phyloP scores from a whole-genome alignment of 2,329 filamentous ascomycete genomes.

The Cytospora chrysosperma region DNA sequence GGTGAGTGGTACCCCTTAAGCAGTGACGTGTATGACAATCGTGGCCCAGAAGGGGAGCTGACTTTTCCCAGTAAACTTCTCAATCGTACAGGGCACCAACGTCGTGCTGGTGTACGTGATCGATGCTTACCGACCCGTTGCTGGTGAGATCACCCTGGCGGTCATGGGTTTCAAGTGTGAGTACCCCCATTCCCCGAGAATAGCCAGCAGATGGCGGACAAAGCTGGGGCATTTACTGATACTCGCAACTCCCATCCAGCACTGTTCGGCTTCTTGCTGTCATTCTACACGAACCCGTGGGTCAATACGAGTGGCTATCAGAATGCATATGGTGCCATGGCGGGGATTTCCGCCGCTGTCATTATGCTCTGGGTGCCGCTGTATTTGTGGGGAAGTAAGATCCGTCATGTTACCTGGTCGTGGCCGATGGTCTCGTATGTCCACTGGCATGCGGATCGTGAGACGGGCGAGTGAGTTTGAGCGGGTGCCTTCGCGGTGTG shows the following conservation, averaged over 20 bases:
- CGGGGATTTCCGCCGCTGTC: conserved; percentile 49
- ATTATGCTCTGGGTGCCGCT: conserved; percentile 50
- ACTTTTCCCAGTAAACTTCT: conserved; percentile 47
- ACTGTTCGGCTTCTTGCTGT: conserved; percentile 56
- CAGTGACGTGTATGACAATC: too few relatives aligned
- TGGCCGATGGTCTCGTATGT: conserved; percentile 48
- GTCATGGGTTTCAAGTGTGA: conserved; percentile 55
- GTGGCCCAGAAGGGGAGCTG: neutral
- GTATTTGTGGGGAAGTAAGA: conserved; percentile 50
- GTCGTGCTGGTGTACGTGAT: conserved; percentile 57
- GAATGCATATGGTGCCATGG: conserved; percentile 56
- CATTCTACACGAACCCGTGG: conserved; percentile 62
- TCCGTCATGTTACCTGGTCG: conserved; percentile 47
- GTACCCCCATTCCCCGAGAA: conserved; percentile 21
- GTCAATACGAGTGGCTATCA: conserved; percentile 49
- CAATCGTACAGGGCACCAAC: conserved; percentile 55
- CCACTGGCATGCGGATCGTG: conserved; percentile 52
- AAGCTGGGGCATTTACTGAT: neutral
- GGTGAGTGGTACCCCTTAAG: conserved; percentile 38
- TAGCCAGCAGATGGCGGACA: too few relatives aligned
- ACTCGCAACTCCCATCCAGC: conserved; percentile 33
- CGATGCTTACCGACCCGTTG: conserved; percentile 56
- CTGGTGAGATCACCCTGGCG: conserved; percentile 54
- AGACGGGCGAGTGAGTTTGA: conserved; percentile 49
- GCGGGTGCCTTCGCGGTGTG: neutral